phyloP scores from a whole-genome alignment of 257 asterid species.

The Lithospermum erythrorhizon region DNA sequence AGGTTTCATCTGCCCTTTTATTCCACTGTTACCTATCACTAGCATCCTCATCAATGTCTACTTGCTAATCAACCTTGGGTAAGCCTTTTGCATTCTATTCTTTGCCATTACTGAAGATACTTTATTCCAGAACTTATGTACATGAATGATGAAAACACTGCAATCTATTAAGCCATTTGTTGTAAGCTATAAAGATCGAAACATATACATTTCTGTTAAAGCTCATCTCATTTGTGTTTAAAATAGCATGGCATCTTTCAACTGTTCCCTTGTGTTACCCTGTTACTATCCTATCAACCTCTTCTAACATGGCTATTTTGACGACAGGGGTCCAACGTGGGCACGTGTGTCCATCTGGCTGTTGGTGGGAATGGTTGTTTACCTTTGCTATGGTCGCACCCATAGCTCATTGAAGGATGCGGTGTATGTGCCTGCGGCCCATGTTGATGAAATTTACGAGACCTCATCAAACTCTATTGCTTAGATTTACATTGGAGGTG shows the following conservation, averaged over 20 bases:
- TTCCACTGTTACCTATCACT: constrained; percentile 78
- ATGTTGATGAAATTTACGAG: constrained; percentile 73
- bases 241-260: not conserved
- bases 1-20: constrained; percentile 95
- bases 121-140: not conserved
- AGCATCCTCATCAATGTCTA: constrained; percentile 93
- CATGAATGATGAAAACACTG: not conserved
- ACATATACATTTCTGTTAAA: not conserved
- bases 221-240: not conserved
- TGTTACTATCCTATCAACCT: constrained; percentile 6
- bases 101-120: not conserved
- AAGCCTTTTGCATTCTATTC: constrained; percentile 20
- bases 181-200: not conserved
- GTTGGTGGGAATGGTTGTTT: constrained; percentile 45
- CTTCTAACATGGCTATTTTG: constrained; percentile 5
- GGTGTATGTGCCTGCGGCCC: constrained; percentile 87
- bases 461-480: constrained; percentile 29
- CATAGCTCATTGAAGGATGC: constrained; percentile 70
- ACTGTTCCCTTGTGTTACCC: constrained; percentile 4
- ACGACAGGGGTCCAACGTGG: constrained; percentile 70
- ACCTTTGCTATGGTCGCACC: constrained; percentile 56
- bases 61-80: constrained; percentile 88
- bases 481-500: constrained; percentile 5
- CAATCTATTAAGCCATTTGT: not conserved
- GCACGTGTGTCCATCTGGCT: constrained; percentile 78